A percentile compares a stretch with the other conserved stretches of the same genome.
Evolutionary conservation across 139 green algal genomes (phyloP).

Genomic region (Chlorokybus atmophyticus): DNA sequence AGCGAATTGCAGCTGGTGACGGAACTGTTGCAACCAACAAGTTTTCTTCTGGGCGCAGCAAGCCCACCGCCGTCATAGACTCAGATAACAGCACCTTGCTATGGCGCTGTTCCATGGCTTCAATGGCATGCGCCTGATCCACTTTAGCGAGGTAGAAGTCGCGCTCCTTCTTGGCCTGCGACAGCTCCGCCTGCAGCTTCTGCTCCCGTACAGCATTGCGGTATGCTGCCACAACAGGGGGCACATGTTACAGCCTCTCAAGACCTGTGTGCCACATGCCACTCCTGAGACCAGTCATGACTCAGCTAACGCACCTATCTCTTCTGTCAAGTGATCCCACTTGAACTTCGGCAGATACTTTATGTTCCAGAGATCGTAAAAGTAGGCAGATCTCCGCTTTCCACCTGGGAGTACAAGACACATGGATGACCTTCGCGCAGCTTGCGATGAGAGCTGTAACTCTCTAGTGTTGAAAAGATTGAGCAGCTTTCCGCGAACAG

Average conservation of each 20-base stretch:
- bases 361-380: constrained; percentile 84
- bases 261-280: no score
- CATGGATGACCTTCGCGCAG: neutral
- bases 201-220: constrained; percentile 65
- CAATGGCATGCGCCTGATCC: constrained; percentile 43
- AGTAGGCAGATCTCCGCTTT: constrained; percentile 58
- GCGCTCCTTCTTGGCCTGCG: constrained; percentile 70
- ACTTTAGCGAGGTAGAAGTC: constrained; percentile 76
- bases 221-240: constrained; percentile 23
- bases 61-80: no score
- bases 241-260: no score
- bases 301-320: constrained; percentile 67
- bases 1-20: no score
- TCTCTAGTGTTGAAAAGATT: neutral
- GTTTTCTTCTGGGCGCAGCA: no score
- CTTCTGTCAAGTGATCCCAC: constrained; percentile 88
- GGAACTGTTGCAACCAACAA: no score
- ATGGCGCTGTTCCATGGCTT: constrained; percentile 37
- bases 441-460: neutral
- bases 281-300: no score
- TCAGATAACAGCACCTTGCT: no score
- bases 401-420: constrained; percentile 31
- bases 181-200: constrained; percentile 66
- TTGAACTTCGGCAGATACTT: constrained; percentile 93
- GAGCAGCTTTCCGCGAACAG: neutral